Conservation (phyloP, 805 yeast genomes). For the Candida gorgasii region DNA sequence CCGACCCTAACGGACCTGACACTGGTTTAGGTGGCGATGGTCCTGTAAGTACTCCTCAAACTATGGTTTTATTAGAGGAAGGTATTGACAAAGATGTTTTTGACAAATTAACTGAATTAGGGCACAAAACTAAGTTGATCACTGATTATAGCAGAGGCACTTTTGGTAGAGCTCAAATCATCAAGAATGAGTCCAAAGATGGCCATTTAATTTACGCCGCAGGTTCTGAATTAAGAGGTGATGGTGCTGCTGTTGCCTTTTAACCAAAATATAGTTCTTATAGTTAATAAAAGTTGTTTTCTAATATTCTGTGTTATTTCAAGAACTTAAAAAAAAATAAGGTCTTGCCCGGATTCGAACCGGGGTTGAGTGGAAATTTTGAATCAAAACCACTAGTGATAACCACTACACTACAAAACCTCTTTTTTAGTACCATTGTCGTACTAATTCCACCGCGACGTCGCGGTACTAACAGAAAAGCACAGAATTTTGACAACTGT, state of each 20-base stretch:
- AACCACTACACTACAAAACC: slow-evolving; percentile 13
- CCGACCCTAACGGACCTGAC: slow-evolving; percentile 42
- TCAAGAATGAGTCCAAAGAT: slow-evolving; percentile 45
- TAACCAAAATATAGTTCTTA: neutral
- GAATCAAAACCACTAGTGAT: slow-evolving; percentile 11
- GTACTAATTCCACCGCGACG: no score
- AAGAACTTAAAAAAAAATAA: slow-evolving; percentile 7
- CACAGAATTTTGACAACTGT: no score
- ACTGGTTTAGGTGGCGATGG: slow-evolving; percentile 63
- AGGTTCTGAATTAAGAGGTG: slow-evolving; percentile 84
- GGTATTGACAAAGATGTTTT: slow-evolving; percentile 54
- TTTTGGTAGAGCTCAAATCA: slow-evolving; percentile 76
- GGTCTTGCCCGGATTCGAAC: slow-evolving; percentile 70
- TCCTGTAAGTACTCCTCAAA: slow-evolving; percentile 59
- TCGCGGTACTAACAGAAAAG: no score
- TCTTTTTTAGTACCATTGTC: neutral
- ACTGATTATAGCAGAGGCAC: slow-evolving; percentile 42
- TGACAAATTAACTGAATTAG: slow-evolving; percentile 48
- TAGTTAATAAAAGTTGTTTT: neutral
- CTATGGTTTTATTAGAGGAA: slow-evolving; percentile 64
- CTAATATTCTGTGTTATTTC: no score
- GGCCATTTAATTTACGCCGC: slow-evolving; percentile 57
- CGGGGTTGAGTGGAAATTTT: slow-evolving; percentile 60
- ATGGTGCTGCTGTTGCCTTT: slow-evolving; percentile 69
- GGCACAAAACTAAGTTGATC: slow-evolving; percentile 55